Evolutionary conservation across 306 rosid genomes (phyloP), one percentile per base, ranked within the genome.

Genomic region (Astragalus membranaceus): DNA sequence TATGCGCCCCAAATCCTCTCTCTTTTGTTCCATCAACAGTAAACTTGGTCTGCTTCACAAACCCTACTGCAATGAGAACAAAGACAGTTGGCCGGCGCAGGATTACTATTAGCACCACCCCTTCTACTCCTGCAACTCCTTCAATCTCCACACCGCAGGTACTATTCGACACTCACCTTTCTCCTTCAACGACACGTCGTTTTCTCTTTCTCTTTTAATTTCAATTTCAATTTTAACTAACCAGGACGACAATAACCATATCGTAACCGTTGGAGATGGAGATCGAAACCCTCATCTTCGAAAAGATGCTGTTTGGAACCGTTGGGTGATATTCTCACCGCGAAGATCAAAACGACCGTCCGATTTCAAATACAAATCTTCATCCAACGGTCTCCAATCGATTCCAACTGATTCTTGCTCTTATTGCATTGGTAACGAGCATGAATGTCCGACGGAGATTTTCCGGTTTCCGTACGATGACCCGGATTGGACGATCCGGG

Each of bases 361-460:
- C 37, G 94, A 88, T 57, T 88, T 83, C 82, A 85, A 88, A 20
- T 84, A 85, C 71, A 89, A 87, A 49, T 71, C 84, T 13, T 83
- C 86, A 1, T 26, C 30, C 30, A 1, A 26, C 30, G 30, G 30
- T 26, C 30, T 3, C 2, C 30, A 26, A 26, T 26, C 30, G 30
- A 26, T 26, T 26, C 30, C 30, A 1, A 26, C 30, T 26, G 30
- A 26, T 10, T 50, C 67, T 10, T 89, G 96, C 76, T 85, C 89
- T 69, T 87, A 85, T 79, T 89, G 96, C 80, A 69, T 80, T 58
- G 92, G 96, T 68, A 79, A 74, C 30, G 92, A 89, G 75, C 83
- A 87, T 73, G 67, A 79, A 20, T 87, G 88, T 6, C 88, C 90
- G 2, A 86, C 88, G 37, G 92, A 89, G 80, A 85, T 85, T 75